Base-by-base conservation (phyloP, 1,284 basidiomycete species). In the Boletellus sp. region DNA sequence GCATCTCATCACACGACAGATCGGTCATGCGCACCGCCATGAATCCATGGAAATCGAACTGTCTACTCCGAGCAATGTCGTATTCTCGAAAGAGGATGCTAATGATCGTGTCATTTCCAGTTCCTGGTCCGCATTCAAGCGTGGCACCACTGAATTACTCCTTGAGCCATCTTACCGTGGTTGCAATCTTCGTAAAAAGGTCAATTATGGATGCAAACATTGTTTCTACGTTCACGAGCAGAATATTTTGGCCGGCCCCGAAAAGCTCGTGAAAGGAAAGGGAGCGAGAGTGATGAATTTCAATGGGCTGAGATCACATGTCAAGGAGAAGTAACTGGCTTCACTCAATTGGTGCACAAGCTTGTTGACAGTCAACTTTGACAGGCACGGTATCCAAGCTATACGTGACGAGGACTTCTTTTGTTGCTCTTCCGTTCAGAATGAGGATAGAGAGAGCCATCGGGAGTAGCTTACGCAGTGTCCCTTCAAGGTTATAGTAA, bases 21-120 rank as follows among this genome's bases (percentile, higher is more conserved):
- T 78, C 40, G 78, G 79, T 1, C 86, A 89, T 63, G 76, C 75
- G 39, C 79, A 81, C 56, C 77, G 86, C 21, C 86, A 89, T 58
- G 76, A 81, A 0, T 58, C 68, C 13, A 81, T 82, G 76, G 49
- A 74, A 22, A 56, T 86, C 13, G 55, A 58, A 2, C 8, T 79
- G 19, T 21, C 1, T 0, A 4, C 1, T 5, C 39, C 48, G 28
- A 13, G 2, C 5, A 0, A 1, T 10, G 44, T 47, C 30, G 8
- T 8, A 5, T 10, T 22, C 4, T 2, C 10, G 21, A 33, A 26
- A 39, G 8, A 11, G 10, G 28, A 11, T 15, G 26, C 3, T 1
- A 24, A 12, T 4, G 21, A 2, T n/a, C 24, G 8, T 26, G 1
- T 4, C n/a, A 4, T 50, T 45, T 45, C 18, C 24, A 38, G 0